Evolutionary conservation across 1,284 basidiomycete species (phyloP).

Genomic region (Calocybe gambosa): DNA sequence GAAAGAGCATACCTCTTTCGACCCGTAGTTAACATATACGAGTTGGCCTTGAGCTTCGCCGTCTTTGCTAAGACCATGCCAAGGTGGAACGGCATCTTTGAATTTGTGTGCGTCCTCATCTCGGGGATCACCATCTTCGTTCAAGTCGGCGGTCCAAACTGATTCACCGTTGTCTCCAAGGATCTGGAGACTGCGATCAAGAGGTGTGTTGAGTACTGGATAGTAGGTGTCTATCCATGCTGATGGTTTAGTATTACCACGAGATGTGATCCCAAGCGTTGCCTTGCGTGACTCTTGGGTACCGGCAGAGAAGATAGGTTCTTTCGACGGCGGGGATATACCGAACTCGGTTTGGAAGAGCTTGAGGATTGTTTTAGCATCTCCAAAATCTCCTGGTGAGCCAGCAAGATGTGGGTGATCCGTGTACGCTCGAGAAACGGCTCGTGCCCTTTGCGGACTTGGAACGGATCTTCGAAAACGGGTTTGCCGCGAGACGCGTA

Average conservation of each 20-base stretch:
- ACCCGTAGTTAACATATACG: constrained; percentile 81
- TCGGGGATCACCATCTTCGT: constrained; percentile 59
- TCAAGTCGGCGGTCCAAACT: constrained; percentile 65
- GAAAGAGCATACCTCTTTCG: constrained; percentile 43
- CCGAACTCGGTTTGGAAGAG: constrained; percentile 59
- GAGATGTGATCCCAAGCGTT: constrained; percentile 48
- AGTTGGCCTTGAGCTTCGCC: constrained; percentile 64
- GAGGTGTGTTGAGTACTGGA: constrained; percentile 75
- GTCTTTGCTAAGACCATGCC: constrained; percentile 64
- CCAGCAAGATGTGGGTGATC: constrained; percentile 72
- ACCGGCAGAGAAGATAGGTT: constrained; percentile 63
- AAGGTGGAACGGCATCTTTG: constrained; percentile 51
- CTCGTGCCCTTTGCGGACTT: constrained; percentile 45
- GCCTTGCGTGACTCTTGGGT: constrained; percentile 56
- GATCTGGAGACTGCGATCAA: constrained; percentile 58
- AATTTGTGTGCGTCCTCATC: constrained; percentile 63
- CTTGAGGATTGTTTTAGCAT: constrained; percentile 57
- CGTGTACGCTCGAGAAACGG: constrained; percentile 53
- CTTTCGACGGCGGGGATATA: constrained; percentile 36
- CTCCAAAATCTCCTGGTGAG: constrained; percentile 55
- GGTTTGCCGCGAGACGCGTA: neutral
- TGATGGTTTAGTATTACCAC: constrained; percentile 35
- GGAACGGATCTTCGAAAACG: constrained; percentile 45
- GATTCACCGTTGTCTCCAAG: constrained; percentile 47
- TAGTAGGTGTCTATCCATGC: constrained; percentile 84